phyloP scores from a whole-genome alignment of 306 rosid genomes.

The Boehmeria nivea region DNA sequence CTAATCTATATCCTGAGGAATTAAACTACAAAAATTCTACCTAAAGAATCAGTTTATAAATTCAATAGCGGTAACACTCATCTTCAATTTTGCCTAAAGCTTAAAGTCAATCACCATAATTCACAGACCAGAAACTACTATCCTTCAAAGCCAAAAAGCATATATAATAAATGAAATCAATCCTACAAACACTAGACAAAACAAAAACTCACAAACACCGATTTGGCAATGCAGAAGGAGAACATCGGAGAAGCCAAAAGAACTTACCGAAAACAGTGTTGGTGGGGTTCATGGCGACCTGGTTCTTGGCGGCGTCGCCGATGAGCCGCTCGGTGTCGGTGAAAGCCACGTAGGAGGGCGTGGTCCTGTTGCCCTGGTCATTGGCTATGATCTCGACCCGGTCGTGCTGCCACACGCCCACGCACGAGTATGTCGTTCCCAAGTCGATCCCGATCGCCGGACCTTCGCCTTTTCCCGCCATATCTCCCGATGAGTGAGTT shows the following conservation, averaged over 20 bases:
- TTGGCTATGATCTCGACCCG: constrained; percentile 34
- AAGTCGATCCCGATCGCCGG: constrained; percentile 34
- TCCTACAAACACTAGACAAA: no score
- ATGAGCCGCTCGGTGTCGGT: constrained; percentile 31
- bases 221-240: not conserved
- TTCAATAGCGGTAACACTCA: no score
- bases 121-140: not conserved
- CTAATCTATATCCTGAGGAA: no score
- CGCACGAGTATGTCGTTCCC: constrained; percentile 35
- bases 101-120: no score
- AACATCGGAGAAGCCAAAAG: not conserved
- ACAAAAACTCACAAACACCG: not conserved
- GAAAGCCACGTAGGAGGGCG: constrained; percentile 39
- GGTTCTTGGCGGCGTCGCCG: constrained; percentile 35
- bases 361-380: constrained; percentile 39
- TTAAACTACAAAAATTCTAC: no score
- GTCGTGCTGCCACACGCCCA: constrained; percentile 35
- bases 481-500: not conserved
- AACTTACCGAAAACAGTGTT: constrained; percentile 44
- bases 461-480: constrained; percentile 33
- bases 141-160: no score
- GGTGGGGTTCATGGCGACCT: constrained; percentile 37
- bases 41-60: no score
- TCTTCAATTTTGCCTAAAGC: no score
- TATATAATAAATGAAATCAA: no score